These are phyloP conservation scores for Helotiales sp. DNA, from an alignment of 2,329 filamentous ascomycete species.

Conservation along the genomic window DNA sequence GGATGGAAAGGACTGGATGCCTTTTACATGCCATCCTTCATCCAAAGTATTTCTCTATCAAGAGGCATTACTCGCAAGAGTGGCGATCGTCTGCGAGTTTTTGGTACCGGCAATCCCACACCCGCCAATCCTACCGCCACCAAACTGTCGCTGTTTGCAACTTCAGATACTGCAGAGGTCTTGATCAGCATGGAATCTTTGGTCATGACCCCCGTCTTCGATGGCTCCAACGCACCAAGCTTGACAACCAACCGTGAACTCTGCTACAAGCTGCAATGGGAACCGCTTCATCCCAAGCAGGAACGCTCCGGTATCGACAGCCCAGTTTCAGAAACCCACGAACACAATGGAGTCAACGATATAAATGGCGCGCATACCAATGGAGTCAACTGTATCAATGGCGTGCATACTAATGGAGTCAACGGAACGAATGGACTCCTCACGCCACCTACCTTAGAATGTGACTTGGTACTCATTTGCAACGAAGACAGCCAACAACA, in stretches of 20 bases:
- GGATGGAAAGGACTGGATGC: conserved; percentile 42
- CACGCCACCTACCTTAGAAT: conserved; percentile 26
- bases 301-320: not conserved
- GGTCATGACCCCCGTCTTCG: conserved; percentile 49
- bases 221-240: conserved; percentile 40
- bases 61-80: conserved; percentile 40
- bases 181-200: conserved; percentile 47
- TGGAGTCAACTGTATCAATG: not conserved
- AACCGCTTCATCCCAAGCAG: conserved; percentile 39
- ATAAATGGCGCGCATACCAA: not conserved
- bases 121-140: conserved; percentile 43
- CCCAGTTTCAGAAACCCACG: not conserved
- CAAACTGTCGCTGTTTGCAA: conserved; percentile 47
- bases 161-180: conserved; percentile 41
- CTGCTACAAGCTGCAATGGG: conserved; percentile 55
- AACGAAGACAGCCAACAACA: conserved; percentile 43
- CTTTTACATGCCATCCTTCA: conserved; percentile 51
- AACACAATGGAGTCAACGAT: not conserved
- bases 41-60: conserved; percentile 48
- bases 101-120: conserved; percentile 45
- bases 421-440: conserved; percentile 9
- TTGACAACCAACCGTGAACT: conserved; percentile 45
- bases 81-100: conserved; percentile 45
- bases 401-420: not conserved
- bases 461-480: conserved; percentile 48